A percentile compares a stretch with the other conserved stretches of the same genome.
Conservation (phyloP, 192 early-diverging fungal species). For the Backusella tuberculispora region DNA sequence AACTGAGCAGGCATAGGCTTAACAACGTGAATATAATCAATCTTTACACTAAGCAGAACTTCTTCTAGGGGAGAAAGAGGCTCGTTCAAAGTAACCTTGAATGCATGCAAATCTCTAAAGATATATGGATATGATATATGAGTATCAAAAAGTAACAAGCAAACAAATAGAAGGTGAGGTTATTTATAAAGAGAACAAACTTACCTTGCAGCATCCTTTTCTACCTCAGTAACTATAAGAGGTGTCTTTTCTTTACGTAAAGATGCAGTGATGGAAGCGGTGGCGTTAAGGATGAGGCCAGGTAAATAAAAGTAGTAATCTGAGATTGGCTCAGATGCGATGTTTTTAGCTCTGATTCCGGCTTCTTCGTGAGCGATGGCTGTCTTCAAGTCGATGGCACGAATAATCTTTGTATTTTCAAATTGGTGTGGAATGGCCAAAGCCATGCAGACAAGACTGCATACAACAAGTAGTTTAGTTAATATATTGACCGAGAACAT, state of each 20-base stretch:
- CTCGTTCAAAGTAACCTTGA: conserved; percentile 49
- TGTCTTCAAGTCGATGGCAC: conserved; percentile 63
- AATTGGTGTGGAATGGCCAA: conserved; percentile 40
- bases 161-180: too few relatives aligned
- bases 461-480: not conserved
- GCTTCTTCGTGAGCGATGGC: conserved; percentile 54
- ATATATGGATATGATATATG: not conserved
- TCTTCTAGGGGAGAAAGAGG: conserved; percentile 62
- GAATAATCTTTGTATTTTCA: conserved; percentile 61
- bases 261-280: conserved; percentile 48
- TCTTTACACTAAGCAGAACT: conserved; percentile 60
- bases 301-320: conserved; percentile 57
- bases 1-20: conserved; percentile 58
- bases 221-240: conserved; percentile 39
- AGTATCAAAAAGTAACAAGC: not conserved
- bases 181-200: not conserved
- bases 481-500: conserved; percentile 22
- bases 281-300: conserved; percentile 24
- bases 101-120: conserved; percentile 44
- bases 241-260: conserved; percentile 44
- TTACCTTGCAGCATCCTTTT: conserved; percentile 37
- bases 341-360: conserved; percentile 49
- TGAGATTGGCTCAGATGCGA: conserved; percentile 36
- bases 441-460: not conserved
- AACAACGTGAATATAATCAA: conserved; percentile 48